Base-by-base conservation (phyloP, 2,329 filamentous ascomycete species). In the Biscogniauxia marginata region DNA sequence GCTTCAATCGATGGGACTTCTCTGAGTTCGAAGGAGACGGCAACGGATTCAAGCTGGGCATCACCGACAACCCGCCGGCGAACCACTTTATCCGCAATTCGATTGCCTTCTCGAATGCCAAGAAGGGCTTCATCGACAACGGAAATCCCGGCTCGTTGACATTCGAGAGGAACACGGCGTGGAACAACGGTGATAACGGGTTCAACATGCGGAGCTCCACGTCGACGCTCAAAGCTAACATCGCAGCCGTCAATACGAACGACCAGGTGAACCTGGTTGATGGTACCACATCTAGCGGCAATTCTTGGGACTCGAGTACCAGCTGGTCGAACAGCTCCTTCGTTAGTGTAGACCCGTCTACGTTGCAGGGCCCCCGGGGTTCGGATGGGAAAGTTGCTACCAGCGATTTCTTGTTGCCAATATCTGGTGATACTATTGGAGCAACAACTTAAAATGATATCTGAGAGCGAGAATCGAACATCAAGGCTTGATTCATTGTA, bases 51-150 rank as follows among this genome's bases (percentile, higher is more conserved):
- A 77, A 79, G 66, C 72, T 79, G 30, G 74, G 75, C 30, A 71
- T 71, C 47, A 72, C 67, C n/a, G 68, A 65, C 51, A 73, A 73
- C 46, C 71, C 70, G 9, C 68, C 75, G 2, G 74, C 75, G 5
- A 72, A 76, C 65, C 76, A 79, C 57, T 65, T 75, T 9, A 59
- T 78, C 20, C 69, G 70, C 21, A 78, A 79, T 64, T 74, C 64
- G 54, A 77, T 77, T 7, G 72, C 77, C 2, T 79, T 76, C 56
- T 55, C 60, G 18, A 79, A 79, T 61, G 68, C 70, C 23, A 70
- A 70, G 22, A 75, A 77, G 54, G 77, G 77, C 1, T 79, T 79
- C 63, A 77, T 74, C 44, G 76, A 79, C 54, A 79, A 79, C 58
- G 70, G 70, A 3, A 75, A 79, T 61, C 70, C 75, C 0, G 77